phyloP scores from a whole-genome alignment of 805 yeast species.

The Yamadazyma insecticola region DNA sequence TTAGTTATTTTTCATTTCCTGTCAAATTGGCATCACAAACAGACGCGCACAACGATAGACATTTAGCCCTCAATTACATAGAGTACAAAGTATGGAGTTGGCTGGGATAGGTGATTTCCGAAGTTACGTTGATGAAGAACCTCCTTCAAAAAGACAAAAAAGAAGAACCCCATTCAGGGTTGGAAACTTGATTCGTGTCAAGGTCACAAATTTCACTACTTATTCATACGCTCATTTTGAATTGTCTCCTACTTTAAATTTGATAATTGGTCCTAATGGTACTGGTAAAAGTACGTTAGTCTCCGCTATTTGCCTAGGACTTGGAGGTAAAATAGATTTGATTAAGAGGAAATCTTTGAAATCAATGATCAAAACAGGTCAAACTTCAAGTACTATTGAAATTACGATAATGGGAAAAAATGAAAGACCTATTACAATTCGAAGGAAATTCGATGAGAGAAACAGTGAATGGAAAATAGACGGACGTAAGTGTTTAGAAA shows the following conservation, averaged over 20 bases:
- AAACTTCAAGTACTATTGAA: constrained; percentile 40
- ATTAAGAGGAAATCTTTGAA: constrained; percentile 66
- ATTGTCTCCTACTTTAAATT: constrained; percentile 77
- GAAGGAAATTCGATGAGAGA: constrained; percentile 41
- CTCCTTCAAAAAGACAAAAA: no score
- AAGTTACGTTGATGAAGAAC: no score
- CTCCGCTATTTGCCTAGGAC: constrained; percentile 85
- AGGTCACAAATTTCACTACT: constrained; percentile 61
- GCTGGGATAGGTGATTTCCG: no score
- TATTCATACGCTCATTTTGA: constrained; percentile 65
- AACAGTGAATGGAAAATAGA: constrained; percentile 55
- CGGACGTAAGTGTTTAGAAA: constrained; percentile 35
- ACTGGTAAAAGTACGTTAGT: constrained; percentile 92
- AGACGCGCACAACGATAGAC: no score
- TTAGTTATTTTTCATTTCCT: no score
- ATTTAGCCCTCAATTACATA: no score
- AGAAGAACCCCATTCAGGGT: no score
- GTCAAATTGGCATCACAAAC: no score
- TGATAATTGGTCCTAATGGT: constrained; percentile 96
- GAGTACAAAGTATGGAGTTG: no score
- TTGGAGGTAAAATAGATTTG: constrained; percentile 72
- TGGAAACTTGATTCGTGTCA: constrained; percentile 49
- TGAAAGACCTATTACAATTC: constrained; percentile 33
- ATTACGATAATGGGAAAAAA: constrained; percentile 42
- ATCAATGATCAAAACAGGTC: constrained; percentile 72